Evolutionary conservation across 352 stramenopile species (phyloP).

Genomic region (Phytophthora colocasiae): DNA sequence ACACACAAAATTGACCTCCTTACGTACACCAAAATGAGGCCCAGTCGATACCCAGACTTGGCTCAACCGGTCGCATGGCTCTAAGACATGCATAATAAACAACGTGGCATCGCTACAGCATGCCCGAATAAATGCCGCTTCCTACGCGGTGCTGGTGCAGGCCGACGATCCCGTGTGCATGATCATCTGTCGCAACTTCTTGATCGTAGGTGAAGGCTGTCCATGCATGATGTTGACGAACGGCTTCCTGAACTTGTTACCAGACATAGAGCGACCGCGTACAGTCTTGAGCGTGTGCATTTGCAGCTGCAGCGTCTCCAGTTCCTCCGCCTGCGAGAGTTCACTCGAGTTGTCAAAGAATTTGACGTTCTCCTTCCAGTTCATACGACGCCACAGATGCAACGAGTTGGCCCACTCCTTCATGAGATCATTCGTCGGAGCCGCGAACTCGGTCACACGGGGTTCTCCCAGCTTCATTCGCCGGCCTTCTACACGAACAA

Average conservation of each 20-base stretch:
- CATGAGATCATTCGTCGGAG: slow-evolving; percentile 78
- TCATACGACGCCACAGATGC: slow-evolving; percentile 87
- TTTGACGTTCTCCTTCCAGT: slow-evolving; percentile 89
- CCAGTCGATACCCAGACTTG: slow-evolving; percentile 5
- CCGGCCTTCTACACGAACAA: slow-evolving; percentile 78
- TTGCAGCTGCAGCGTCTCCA: slow-evolving; percentile 58
- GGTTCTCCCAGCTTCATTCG: slow-evolving; percentile 81
- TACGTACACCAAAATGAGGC: slow-evolving; percentile 27
- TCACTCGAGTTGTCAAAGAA: slow-evolving; percentile 75
- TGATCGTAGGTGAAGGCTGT: slow-evolving; percentile 67
- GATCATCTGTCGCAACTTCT: slow-evolving; percentile 73
- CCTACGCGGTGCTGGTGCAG: slow-evolving; percentile 46
- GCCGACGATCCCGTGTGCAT: slow-evolving; percentile 48
- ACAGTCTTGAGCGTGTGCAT: slow-evolving; percentile 67
- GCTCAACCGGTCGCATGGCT: slow-evolving; percentile 20
- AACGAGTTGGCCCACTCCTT: slow-evolving; percentile 88
- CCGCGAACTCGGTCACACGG: slow-evolving; percentile 70
- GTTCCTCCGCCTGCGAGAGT: slow-evolving; percentile 65
- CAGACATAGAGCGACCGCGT: slow-evolving; percentile 43
- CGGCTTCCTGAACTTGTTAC: slow-evolving; percentile 58
- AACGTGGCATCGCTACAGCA: slow-evolving; percentile 18
- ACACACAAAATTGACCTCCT: slow-evolving; percentile 41
- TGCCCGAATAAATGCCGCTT: slow-evolving; percentile 21
- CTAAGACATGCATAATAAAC: slow-evolving; percentile 46
- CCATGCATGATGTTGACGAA: slow-evolving; percentile 67